A percentile compares a stretch with the other conserved stretches of the same genome.
Evolutionary conservation across 331 rosid species (phyloP).

Genomic region (Arachis monticola): DNA sequence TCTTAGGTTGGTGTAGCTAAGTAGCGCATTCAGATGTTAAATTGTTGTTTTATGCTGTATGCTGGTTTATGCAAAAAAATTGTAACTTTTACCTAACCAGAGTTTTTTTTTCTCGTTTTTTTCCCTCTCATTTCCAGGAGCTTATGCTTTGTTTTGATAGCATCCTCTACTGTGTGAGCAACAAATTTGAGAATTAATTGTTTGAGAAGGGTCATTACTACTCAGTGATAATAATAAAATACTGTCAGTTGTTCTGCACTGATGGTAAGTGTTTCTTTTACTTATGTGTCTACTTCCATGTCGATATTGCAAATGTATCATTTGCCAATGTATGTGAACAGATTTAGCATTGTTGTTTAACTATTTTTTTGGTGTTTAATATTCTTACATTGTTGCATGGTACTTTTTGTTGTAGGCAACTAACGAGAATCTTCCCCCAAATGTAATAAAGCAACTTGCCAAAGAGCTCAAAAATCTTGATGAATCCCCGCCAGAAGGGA

Average conservation of each 20-base stretch:
- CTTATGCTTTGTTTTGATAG: conserved; percentile 27
- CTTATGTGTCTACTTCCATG: not conserved
- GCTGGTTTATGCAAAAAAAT: too few relatives aligned
- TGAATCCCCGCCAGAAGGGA: conserved; percentile 97
- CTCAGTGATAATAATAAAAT: conserved; percentile 40
- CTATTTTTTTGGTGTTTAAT: conserved; percentile 13
- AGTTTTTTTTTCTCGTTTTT: too few relatives aligned
- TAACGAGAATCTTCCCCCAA: conserved; percentile 97
- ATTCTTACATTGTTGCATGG: conserved; percentile 17
- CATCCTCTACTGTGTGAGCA: conserved; percentile 37
- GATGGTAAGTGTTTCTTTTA: conserved; percentile 54
- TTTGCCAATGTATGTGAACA: conserved; percentile 18
- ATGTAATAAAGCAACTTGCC: conserved; percentile 93
- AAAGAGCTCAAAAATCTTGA: conserved; percentile 97
- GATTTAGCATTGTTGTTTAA: conserved; percentile 6
- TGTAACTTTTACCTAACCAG: too few relatives aligned
- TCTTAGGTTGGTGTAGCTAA: not conserved
- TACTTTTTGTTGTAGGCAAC: conserved; percentile 72
- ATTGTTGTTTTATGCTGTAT: not conserved
- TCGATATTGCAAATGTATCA: conserved; percentile 24
- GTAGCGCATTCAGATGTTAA: not conserved
- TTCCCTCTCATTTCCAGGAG: conserved; percentile 25
- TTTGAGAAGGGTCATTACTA: conserved; percentile 32
- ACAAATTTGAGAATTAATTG: conserved; percentile 37
- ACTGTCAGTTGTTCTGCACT: conserved; percentile 31